Evolutionary conservation across 495 filamentous ascomycete genomes (phyloP), one percentile per base, ranked within the genome.

Genomic region (Penicillium silybi): DNA sequence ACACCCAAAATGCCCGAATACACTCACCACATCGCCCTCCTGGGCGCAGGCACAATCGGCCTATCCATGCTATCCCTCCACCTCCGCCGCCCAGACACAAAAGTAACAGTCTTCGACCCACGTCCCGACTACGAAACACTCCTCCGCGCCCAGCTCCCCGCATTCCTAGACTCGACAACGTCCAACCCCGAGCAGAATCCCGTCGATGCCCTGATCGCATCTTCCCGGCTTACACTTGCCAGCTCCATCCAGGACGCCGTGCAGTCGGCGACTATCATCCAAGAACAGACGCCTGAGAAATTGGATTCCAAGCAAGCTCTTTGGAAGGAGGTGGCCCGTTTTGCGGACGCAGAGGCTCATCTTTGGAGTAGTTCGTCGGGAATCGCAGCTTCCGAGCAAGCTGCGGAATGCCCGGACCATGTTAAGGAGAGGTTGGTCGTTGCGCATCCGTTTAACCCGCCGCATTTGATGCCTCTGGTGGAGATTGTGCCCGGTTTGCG

Each of bases 381-480:
- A 1, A 84, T 84, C 23, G 69, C 80, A 0, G 77, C 80, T 0
- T 78, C 73, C 1, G 58, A 51, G 32, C 80, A 85, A 46, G 54
- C 46, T 2, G 41, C 44, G 11, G 37, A 63, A 1, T 59, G 49
- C 22, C 29, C 41, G 0, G 69, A 79, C 65, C 42, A 61, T 19
- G 71, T 80, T 26, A 70, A 64, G 13, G 66, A 59, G 8, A 67
- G 81, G 2, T 56, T 85, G 4, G 49, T 84, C 0, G 73, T 83
- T 4, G 80, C 80, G 17, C 83, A 85, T 58, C 81, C 82, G 1
- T 86, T 81, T 53, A 85, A 85, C 37, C 83, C 80, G 16, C 83
- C 81, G 6, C 80, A 85, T 57, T 70, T 85, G 25, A 84, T 85
- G 75, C 81, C 82, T 0, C 56, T 85, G 0, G 64, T 85, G n/a